Conservation (phyloP, 2,329 filamentous ascomycete species). For the Stachybotrys elegans region DNA sequence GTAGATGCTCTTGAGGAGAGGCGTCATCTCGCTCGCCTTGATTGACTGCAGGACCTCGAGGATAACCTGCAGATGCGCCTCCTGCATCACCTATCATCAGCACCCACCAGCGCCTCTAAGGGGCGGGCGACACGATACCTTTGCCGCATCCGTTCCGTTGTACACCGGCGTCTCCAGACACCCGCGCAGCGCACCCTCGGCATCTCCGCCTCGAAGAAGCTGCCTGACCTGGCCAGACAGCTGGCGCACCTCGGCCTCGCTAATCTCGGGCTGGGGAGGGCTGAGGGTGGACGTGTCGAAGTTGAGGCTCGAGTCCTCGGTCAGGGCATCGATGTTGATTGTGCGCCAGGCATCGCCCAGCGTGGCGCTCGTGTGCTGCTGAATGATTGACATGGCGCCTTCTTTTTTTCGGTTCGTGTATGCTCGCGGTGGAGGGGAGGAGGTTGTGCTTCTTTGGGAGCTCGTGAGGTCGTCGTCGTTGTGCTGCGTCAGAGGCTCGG, state of each 20-base stretch:
- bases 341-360: constrained; percentile 71
- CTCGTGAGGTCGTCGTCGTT: background rate
- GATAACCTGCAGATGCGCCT: constrained; percentile 80
- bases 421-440: background rate
- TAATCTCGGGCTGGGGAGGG: constrained; percentile 68
- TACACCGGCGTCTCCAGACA: constrained; percentile 84
- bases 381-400: constrained; percentile 58
- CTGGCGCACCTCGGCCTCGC: constrained; percentile 72
- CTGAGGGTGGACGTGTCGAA: constrained; percentile 84
- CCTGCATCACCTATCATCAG: constrained; percentile 42
- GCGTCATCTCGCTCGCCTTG: constrained; percentile 92
- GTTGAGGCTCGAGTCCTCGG: constrained; percentile 85
- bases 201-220: constrained; percentile 78
- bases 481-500: background rate
- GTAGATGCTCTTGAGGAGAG: constrained; percentile 79
- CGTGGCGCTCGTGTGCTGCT: constrained; percentile 56
- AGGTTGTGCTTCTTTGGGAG: background rate
- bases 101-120: background rate
- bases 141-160: constrained; percentile 51
- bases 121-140: constrained; percentile 39
- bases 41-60: constrained; percentile 94
- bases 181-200: constrained; percentile 78
- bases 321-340: constrained; percentile 88
- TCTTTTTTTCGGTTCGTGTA: background rate
- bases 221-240: constrained; percentile 80